Conservation (phyloP, 306 rosid species). For the Begonia masoniana region DNA sequence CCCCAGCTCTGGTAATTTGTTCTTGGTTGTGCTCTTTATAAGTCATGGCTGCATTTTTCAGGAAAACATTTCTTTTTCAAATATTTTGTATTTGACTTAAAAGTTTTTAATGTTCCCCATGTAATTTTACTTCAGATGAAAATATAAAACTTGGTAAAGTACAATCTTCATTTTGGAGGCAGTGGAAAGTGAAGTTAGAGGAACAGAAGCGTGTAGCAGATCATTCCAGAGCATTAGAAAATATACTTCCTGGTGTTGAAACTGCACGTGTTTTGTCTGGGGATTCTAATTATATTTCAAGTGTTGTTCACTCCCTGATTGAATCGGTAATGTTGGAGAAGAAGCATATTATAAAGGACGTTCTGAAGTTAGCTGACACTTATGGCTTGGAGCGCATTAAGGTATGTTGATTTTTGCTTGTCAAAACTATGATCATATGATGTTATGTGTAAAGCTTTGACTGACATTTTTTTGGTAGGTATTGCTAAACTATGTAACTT, state of each 20-base stretch:
- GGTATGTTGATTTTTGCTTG: slow-evolving; percentile 34
- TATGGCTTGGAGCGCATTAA: slow-evolving; percentile 57
- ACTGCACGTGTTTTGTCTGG: slow-evolving; percentile 73
- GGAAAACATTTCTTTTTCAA: neutral
- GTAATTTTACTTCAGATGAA: slow-evolving; percentile 38
- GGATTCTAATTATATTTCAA: slow-evolving; percentile 57
- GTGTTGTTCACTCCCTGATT: slow-evolving; percentile 55
- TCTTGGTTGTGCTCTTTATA: slow-evolving; percentile 9
- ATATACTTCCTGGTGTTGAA: slow-evolving; percentile 84
- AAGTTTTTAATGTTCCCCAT: slow-evolving; percentile 3
- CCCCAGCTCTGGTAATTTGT: slow-evolving; percentile 42
- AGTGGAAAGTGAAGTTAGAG: slow-evolving; percentile 87
- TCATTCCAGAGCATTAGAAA: slow-evolving; percentile 64
- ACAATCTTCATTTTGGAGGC: slow-evolving; percentile 94
- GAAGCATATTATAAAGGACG: slow-evolving; percentile 65
- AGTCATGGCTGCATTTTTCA: neutral
- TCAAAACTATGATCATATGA: neutral
- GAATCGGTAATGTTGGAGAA: slow-evolving; percentile 68
- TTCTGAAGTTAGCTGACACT: slow-evolving; percentile 57
- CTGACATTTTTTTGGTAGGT: slow-evolving; percentile 47
- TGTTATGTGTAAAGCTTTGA: neutral
- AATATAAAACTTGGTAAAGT: slow-evolving; percentile 54
- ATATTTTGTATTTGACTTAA: neutral
- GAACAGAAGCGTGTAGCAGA: slow-evolving; percentile 78
- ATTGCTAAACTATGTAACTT: slow-evolving; percentile 45